Evolutionary conservation across 768 basidiomycete genomes (phyloP).

Genomic region (Crucibulum laeve): DNA sequence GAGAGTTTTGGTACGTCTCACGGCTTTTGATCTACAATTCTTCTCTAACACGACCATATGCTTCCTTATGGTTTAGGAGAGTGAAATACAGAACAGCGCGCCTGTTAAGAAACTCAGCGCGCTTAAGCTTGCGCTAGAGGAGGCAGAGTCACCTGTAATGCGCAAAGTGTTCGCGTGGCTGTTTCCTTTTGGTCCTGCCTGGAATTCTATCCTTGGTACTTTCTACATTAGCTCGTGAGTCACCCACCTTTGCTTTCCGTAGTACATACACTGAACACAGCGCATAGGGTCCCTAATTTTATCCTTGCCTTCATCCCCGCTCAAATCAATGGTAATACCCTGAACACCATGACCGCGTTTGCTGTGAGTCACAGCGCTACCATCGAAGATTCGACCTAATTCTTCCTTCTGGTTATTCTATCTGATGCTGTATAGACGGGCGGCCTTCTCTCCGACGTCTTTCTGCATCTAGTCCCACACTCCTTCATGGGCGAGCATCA

Average conservation of each 20-base stretch:
- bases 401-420: conserved; percentile 7
- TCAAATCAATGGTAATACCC: conserved; percentile 75
- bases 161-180: conserved; percentile 74
- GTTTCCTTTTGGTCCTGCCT: conserved; percentile 88
- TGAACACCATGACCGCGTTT: conserved; percentile 94
- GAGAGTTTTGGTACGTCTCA: conserved; percentile 3
- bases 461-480: conserved; percentile 88
- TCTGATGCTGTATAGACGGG: conserved; percentile 53
- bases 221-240: conserved; percentile 96
- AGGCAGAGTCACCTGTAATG: conserved; percentile 67
- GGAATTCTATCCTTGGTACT: conserved; percentile 87
- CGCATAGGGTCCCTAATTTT: conserved; percentile 80
- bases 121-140: conserved; percentile 60
- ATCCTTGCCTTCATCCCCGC: conserved; percentile 93
- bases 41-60: background rate
- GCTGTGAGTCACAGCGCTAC: conserved; percentile 60
- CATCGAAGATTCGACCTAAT: conserved; percentile 2
- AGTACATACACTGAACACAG: background rate
- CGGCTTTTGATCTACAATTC: background rate
- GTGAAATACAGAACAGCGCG: conserved; percentile 34
- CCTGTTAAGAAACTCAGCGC: conserved; percentile 44
- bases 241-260: conserved; percentile 6
- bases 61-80: conserved; percentile 22
- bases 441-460: conserved; percentile 89
- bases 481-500: conserved; percentile 88